Percentiles rank a stretch among this genome's conserved stretches.
phyloP scores from a whole-genome alignment of 2,329 filamentous ascomycete species.

The Fusarium subtropicale region DNA sequence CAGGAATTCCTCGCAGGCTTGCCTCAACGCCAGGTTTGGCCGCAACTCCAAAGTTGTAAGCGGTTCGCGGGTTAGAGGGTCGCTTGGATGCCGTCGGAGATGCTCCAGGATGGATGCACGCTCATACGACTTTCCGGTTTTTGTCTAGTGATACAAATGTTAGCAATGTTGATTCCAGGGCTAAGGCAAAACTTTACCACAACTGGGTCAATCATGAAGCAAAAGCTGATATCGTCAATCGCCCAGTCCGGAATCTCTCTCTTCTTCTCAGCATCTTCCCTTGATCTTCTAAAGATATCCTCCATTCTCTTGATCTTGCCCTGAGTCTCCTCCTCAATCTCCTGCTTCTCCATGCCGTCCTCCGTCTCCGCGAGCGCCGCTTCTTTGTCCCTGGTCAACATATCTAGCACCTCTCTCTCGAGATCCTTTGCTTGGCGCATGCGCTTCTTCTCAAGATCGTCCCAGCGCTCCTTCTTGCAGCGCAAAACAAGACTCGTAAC shows the following conservation, averaged over 20 bases:
- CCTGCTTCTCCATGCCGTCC: constrained; percentile 60
- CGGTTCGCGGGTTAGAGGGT: constrained; percentile 86
- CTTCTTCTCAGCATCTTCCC: constrained; percentile 57
- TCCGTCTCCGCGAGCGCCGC: constrained; percentile 55
- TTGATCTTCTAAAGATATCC: constrained; percentile 65
- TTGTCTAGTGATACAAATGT: constrained; percentile 64
- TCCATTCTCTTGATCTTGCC: constrained; percentile 59
- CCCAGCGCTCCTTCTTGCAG: constrained; percentile 90
- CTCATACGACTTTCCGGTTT: constrained; percentile 91
- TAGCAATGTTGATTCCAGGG: neutral
- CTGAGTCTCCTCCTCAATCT: constrained; percentile 61
- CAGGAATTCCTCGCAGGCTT: constrained; percentile 87
- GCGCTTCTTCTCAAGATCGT: constrained; percentile 74
- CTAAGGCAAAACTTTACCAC: constrained; percentile 56
- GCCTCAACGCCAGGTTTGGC: constrained; percentile 83
- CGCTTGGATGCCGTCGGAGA: constrained; percentile 77
- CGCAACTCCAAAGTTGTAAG: constrained; percentile 76
- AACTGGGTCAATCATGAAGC: constrained; percentile 78
- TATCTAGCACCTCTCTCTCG: constrained; percentile 67
- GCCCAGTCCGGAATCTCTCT: constrained; percentile 79
- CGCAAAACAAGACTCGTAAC: constrained; percentile 80
- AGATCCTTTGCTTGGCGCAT: constrained; percentile 67
- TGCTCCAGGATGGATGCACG: constrained; percentile 87
- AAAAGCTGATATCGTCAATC: constrained; percentile 80
- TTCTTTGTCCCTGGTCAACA: constrained; percentile 63